Conservation (phyloP, 2,329 filamentous ascomycete species). For the Ceratocystis cubensis region DNA sequence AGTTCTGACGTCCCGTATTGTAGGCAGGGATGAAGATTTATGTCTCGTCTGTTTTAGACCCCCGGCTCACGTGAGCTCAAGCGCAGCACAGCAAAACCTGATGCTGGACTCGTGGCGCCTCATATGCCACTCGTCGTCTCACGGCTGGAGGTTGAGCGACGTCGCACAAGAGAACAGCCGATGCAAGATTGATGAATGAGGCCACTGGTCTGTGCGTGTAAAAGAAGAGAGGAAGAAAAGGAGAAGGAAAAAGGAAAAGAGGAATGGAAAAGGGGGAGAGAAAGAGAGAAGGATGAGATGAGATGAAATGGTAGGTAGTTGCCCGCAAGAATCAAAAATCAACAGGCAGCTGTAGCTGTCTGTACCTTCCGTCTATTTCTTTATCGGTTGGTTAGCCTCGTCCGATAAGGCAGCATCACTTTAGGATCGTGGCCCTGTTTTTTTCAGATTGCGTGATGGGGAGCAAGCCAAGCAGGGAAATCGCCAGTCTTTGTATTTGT, state of each 20-base stretch:
- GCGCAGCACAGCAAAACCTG: background rate
- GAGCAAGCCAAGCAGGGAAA: background rate
- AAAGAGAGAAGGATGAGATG: background rate
- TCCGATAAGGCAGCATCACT: background rate
- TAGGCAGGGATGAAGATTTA: background rate
- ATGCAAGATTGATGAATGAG: background rate
- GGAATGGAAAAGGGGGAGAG: background rate
- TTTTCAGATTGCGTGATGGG: conserved; percentile 4
- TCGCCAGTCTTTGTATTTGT: background rate
- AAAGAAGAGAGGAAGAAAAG: background rate
- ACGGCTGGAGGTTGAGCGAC: conserved; percentile 2
- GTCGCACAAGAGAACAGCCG: conserved; percentile 3
- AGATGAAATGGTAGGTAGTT: too few species aligned
- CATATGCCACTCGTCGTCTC: conserved; percentile 6
- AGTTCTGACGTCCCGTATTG: background rate
- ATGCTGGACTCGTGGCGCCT: background rate
- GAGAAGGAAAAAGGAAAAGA: background rate
- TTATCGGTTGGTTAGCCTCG: background rate
- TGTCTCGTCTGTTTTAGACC: background rate
- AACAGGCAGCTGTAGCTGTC: too few species aligned
- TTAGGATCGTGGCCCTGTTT: background rate
- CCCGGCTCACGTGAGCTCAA: background rate
- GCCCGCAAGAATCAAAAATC: too few species aligned
- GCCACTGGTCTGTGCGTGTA: conserved; percentile 7
- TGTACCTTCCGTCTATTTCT: background rate